Conservation (phyloP, 2,329 filamentous ascomycete genomes). For the Aureobasidium musti region DNA sequence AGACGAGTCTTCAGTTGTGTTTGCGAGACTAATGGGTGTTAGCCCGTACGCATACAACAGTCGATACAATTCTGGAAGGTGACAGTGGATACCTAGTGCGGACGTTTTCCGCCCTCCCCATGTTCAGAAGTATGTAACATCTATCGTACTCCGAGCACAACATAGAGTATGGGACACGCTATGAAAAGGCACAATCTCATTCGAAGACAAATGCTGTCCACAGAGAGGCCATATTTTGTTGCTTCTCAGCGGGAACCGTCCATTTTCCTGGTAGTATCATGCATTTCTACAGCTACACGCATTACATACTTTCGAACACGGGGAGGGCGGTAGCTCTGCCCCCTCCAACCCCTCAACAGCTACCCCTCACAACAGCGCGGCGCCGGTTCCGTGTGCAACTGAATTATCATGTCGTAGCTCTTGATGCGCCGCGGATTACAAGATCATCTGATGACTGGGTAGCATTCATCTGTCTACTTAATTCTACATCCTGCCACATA, state of each 20-base stretch:
- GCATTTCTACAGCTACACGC: no score
- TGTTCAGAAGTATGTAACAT: no score
- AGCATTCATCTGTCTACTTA: not conserved
- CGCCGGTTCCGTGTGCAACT: constrained; percentile 8
- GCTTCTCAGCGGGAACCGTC: no score
- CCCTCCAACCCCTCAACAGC: not conserved
- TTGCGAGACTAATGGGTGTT: not conserved
- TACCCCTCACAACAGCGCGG: constrained; percentile 23
- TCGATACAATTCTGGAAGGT: not conserved
- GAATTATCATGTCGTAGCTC: not conserved
- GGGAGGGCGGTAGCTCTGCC: not conserved
- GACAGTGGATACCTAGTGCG: not conserved
- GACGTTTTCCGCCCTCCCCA: not conserved
- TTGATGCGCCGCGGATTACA: not conserved
- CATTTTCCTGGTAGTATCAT: no score
- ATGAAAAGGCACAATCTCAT: no score
- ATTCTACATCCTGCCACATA: not conserved
- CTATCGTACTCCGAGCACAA: no score
- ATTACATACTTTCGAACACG: no score
- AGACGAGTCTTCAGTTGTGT: not conserved
- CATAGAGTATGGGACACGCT: no score
- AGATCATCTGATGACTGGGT: not conserved
- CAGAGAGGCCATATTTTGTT: no score
- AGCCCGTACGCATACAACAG: not conserved
- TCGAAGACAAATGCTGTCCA: no score